phyloP scores from a whole-genome alignment of 805 yeast genomes.

The Pichia eremophila region DNA sequence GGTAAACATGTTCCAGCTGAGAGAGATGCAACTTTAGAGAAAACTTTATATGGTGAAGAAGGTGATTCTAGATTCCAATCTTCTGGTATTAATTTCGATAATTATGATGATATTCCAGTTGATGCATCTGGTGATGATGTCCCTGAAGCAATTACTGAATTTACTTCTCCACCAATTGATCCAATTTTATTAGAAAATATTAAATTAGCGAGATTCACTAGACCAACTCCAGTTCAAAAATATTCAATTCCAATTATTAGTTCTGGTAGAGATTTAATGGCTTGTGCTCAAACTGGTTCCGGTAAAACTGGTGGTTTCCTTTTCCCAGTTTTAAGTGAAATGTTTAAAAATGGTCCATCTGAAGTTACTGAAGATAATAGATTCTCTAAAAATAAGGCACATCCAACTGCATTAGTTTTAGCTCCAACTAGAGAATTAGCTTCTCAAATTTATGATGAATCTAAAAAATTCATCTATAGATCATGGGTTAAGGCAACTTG shows the following conservation, averaged over 20 bases:
- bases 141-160: constrained; percentile 85
- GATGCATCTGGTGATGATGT: constrained; percentile 94
- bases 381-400: constrained; percentile 66
- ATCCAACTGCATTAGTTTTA: constrained; percentile 88
- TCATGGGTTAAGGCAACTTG: constrained; percentile 97
- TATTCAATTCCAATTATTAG: constrained; percentile 77
- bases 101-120: constrained; percentile 97
- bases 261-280: constrained; percentile 68
- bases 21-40: constrained; percentile 58
- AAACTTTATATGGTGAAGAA: constrained; percentile 72
- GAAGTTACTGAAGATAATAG: constrained; percentile 36
- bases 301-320: constrained; percentile 99
- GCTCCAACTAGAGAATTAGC: constrained; percentile 99
- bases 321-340: constrained; percentile 93
- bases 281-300: constrained; percentile 98
- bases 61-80: constrained; percentile 74
- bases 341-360: constrained; percentile 82
- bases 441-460: constrained; percentile 92
- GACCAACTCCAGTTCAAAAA: constrained; percentile 94
- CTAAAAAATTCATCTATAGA: constrained; percentile 91
- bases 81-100: constrained; percentile 97
- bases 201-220: constrained; percentile 77
- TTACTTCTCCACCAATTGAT: constrained; percentile 90
- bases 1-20: constrained; percentile 85
- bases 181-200: constrained; percentile 79